Percentiles rank a stretch among this genome's conserved stretches.
Conservation (phyloP, 257 asterid species). For the Nicotiana knightiana region DNA sequence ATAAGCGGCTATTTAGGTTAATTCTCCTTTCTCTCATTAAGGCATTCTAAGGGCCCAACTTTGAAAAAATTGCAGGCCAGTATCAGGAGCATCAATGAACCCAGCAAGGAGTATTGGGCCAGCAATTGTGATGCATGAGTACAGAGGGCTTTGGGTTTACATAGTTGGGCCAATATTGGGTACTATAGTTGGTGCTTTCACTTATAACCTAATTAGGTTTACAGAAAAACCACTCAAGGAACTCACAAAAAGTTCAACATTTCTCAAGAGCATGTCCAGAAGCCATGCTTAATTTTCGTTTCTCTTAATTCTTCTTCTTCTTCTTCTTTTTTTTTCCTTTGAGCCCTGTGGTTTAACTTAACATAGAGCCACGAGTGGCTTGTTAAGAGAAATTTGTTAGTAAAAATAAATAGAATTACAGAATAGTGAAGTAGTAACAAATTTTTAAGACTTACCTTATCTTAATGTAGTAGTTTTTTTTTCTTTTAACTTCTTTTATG, state of each 20-base stretch:
- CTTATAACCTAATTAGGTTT: slow-evolving; percentile 54
- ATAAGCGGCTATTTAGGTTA: no score
- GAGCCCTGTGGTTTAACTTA: neutral
- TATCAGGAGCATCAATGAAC: slow-evolving; percentile 64
- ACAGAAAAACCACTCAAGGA: slow-evolving; percentile 56
- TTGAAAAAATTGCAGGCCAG: slow-evolving; percentile 32
- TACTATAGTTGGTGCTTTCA: slow-evolving; percentile 43
- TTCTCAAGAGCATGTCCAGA: slow-evolving; percentile 39
- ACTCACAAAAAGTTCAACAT: slow-evolving; percentile 27
- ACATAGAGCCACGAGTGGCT: slow-evolving; percentile 5
- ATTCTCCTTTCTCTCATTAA: no score
- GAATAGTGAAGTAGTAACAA: neutral
- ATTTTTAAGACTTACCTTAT: neutral
- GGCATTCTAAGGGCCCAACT: neutral
- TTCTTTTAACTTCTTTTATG: neutral
- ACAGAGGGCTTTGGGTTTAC: slow-evolving; percentile 45
- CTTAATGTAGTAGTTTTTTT: neutral
- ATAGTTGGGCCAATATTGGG: slow-evolving; percentile 49
- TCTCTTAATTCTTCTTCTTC: neutral
- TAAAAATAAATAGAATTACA: neutral
- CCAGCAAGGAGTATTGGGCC: slow-evolving; percentile 70
- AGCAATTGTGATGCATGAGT: slow-evolving; percentile 41
- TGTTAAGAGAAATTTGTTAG: neutral
- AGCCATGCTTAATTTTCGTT: neutral
- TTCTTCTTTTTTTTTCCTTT: neutral